Evolutionary conservation across 169 alveolate genomes (phyloP), one percentile per base, ranked within the genome.

Genomic region (Plasmodium inui): DNA sequence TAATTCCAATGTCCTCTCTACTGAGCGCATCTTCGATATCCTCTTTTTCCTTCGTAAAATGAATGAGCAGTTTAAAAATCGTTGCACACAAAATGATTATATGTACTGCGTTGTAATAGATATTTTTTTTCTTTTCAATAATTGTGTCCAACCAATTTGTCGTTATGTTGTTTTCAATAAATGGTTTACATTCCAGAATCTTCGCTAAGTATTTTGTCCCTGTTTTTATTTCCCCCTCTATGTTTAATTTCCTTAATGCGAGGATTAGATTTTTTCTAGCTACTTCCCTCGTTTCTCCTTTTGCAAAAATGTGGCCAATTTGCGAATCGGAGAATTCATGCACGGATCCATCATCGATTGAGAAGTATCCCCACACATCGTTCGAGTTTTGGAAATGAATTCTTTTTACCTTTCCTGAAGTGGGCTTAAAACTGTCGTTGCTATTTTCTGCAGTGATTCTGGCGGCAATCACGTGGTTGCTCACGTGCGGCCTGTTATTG

Each of bases 271-370:
- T 86, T 85, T 95, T 92, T 46, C 97, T 95, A 6, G 97, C 97
- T 22, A 92, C 93, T 82, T 97, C 97, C 37, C 97, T 96, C 34
- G 95, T 93, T 44, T 83, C 93, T 17, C 98, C 98, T 73, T 94
- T 93, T 44, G 98, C 97, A 78, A 97, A 97, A 46, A 97, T 95
- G 95, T 97, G 98, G 0, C 98, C 98, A 72, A 97, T 96, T 93
- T 97, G 98, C n/a, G 98, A 96, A 90, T 97, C 98, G 6, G 98
- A 97, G 92, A 93, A 97, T 92, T 96, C 97, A 81, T 97, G 98
- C 74, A 97, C 96, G 46, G 96, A 96, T 17, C 98, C 98, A 30
- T 94, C 92, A 28, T 97, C 90, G 39, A 97, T 96, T 19, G 97
- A 95, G 76, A 97, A 97, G 78, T 97, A 97, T 0, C 98, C 98